Conservation (phyloP, 768 basidiomycete species). For the Tricholoma matsutake region DNA sequence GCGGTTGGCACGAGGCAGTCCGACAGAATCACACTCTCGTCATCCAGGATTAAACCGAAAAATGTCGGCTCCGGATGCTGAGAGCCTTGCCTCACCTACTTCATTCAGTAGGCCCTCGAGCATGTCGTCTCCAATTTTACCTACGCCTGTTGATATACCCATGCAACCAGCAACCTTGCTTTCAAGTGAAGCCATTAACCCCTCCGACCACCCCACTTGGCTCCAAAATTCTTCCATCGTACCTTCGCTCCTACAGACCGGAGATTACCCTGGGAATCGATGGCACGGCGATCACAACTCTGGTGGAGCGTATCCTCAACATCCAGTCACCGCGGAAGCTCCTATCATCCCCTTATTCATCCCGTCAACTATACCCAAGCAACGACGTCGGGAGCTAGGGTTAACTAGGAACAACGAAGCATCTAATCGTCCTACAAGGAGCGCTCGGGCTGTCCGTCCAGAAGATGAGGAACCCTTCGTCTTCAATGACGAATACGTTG, state of each 20-base stretch:
- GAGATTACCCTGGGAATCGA: conserved; percentile 1
- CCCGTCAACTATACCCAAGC: not conserved
- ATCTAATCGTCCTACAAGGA: conserved; percentile 1
- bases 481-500: conserved; percentile 34
- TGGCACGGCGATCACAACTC: conserved; percentile 2
- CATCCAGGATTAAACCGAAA: conserved; percentile 28
- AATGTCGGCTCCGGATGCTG: conserved; percentile 37
- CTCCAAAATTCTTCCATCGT: conserved; percentile 6
- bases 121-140: conserved; percentile 21
- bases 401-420: not conserved
- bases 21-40: conserved; percentile 29
- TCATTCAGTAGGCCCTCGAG: conserved; percentile 12
- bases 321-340: not conserved
- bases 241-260: conserved; percentile 8
- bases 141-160: conserved; percentile 12
- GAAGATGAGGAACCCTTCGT: conserved; percentile 36
- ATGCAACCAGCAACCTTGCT: conserved; percentile 3
- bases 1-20: conserved; percentile 31
- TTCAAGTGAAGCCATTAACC: conserved; percentile 3
- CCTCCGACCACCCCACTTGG: conserved; percentile 7
- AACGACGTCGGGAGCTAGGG: not conserved
- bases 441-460: conserved; percentile 11
- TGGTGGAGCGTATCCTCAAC: conserved; percentile 1
- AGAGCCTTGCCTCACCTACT: conserved; percentile 18
- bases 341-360: not conserved